Evolutionary conservation across 164 flowering plant species (phyloP).

Genomic region (Houttuynia cordata): DNA sequence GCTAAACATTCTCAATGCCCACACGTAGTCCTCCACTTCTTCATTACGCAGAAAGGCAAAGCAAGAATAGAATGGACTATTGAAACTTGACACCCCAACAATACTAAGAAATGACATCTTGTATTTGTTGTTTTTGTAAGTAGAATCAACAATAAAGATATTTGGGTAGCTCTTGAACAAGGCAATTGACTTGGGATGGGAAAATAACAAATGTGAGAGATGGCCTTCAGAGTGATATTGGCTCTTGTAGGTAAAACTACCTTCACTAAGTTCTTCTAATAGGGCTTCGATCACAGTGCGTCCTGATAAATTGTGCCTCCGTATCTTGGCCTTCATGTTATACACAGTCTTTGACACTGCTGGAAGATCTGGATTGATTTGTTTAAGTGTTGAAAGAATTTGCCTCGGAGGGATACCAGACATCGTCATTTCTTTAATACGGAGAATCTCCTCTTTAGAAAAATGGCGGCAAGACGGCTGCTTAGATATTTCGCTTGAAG

Average conservation of each 20-base stretch:
- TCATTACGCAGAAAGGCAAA: constrained; percentile 6
- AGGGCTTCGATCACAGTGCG: not conserved
- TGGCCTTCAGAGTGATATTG: constrained; percentile 4
- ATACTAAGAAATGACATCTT: constrained; percentile 8
- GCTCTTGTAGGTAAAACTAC: constrained; percentile 2
- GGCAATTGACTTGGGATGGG: constrained; percentile 8
- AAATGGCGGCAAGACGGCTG: constrained; percentile 44
- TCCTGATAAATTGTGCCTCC: constrained; percentile 22
- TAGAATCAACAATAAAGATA: constrained; percentile 9
- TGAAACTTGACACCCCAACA: constrained; percentile 8
- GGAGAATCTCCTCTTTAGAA: constrained; percentile 24
- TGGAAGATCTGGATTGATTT: constrained; percentile 30
- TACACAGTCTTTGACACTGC: constrained; percentile 28
- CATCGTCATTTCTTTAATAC: constrained; percentile 34
- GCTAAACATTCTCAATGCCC: constrained; percentile 4
- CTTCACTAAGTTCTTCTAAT: constrained; percentile 7
- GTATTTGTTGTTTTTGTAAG: constrained; percentile 6
- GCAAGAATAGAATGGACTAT: constrained; percentile 9
- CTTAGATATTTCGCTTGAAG: constrained; percentile 26
- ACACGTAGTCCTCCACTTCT: constrained; percentile 7
- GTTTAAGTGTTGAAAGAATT: constrained; percentile 28
- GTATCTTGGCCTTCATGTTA: constrained; percentile 31
- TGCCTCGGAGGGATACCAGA: constrained; percentile 38
- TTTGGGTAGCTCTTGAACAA: constrained; percentile 6
- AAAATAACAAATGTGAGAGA: constrained; percentile 12